Base-by-base conservation (phyloP, 768 basidiomycete species). In the Dendrothele bispora region DNA sequence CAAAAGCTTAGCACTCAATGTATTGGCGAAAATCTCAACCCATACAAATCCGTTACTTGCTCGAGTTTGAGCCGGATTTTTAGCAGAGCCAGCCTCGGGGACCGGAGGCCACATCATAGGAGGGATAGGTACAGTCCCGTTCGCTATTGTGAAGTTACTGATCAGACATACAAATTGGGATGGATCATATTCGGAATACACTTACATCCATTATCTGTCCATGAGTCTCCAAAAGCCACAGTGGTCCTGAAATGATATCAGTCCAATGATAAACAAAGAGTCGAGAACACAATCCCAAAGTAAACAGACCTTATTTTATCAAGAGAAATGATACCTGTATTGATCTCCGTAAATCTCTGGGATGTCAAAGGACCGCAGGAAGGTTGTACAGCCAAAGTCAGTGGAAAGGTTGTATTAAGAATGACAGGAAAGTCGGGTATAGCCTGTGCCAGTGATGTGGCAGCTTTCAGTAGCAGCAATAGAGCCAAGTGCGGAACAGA, bases 31-130 rank as follows among this genome's bases (percentile, higher is more conserved):
- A 30, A 57, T 58, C 45, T 67, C 65, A 18, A 58, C 61, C 65
- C 64, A 67, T 29, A 66, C 52, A 50, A 61, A 67, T 0, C 65
- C 65, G 48, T 67, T 64, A 10, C 57, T 61, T 11, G 65, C 65
- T 28, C 65, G 52, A n/a, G 63, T 52, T 39, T 65, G 64, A 24
- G 58, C 55, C 3, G 56, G 62, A 29, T 54, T 46, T 5, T 56
- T 54, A n/a, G n/a, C n/a, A 17, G 64, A 53, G 14, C 65, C 65
- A 5, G 64, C 65, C 20, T 62, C 64, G n/a, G 65, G 65, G 5
- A 55, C 57, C 1, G 65, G 64, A 4, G 64, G 65, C 54, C 60
- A 63, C 34, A 66, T 11, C 17, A 65, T 61, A 2, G 65, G 65
- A 21, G 65, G 65, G 7, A 65, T 52, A 3, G 65, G 64, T 2